Evolutionary conservation across 805 yeast genomes (phyloP).

Genomic region (Sugiyamaella chiloensis): DNA sequence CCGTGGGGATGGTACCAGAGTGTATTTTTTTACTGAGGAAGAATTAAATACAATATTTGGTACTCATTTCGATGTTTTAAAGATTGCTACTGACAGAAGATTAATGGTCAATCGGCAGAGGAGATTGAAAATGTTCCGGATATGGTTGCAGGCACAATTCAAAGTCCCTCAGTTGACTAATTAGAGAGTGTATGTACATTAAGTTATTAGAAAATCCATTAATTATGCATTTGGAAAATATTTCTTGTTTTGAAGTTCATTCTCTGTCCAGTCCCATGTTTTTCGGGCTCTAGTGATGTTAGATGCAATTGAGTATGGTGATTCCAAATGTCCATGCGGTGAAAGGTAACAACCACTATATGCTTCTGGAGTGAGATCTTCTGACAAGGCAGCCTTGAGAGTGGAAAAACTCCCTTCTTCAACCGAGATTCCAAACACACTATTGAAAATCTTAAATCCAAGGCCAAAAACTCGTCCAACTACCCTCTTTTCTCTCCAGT

Average conservation of each 20-base stretch:
- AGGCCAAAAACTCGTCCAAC: slow-evolving; percentile 76
- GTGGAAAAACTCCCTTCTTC: slow-evolving; percentile 71
- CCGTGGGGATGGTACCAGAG: slow-evolving; percentile 97
- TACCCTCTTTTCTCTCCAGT: slow-evolving; percentile 74
- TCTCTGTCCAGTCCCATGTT: too few species aligned
- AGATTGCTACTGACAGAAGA: slow-evolving; percentile 86
- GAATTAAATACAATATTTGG: slow-evolving; percentile 76
- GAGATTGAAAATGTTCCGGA: slow-evolving; percentile 90
- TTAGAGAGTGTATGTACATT: not conserved
- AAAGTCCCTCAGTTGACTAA: slow-evolving; percentile 28
- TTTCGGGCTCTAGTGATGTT: too few species aligned
- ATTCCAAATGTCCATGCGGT: slow-evolving; percentile 54
- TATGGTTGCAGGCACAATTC: slow-evolving; percentile 95
- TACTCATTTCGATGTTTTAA: slow-evolving; percentile 58
- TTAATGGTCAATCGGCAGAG: slow-evolving; percentile 88
- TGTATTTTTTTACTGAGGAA: slow-evolving; percentile 94
- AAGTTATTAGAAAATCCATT: too few species aligned
- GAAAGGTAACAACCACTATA: slow-evolving; percentile 71
- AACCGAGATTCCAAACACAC: slow-evolving; percentile 63
- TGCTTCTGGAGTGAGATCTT: slow-evolving; percentile 43
- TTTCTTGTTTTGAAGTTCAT: too few species aligned
- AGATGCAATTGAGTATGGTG: too few species aligned
- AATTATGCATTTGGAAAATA: too few species aligned
- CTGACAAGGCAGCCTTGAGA: slow-evolving; percentile 58
- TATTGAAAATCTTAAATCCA: slow-evolving; percentile 65